Percentiles rank a stretch among this genome's conserved stretches.
Evolutionary conservation across 176 grass and related monocot species (phyloP).

Genomic region (Aegilops bicornis): DNA sequence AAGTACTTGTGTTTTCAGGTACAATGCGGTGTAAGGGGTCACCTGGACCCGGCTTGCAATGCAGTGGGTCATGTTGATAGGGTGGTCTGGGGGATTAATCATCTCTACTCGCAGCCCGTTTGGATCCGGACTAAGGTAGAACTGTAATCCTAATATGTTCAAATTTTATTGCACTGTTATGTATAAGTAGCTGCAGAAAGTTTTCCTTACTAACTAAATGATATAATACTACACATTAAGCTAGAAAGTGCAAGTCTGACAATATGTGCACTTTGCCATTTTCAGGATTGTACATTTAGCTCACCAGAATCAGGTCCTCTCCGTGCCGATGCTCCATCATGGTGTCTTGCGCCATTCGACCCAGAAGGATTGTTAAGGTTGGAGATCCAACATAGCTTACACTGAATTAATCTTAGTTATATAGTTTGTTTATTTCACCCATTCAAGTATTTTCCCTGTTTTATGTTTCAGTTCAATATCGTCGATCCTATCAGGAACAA

Average conservation of each 20-base stretch:
- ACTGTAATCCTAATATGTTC: neutral
- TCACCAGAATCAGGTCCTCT: constrained; percentile 47
- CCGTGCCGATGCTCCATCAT: constrained; percentile 46
- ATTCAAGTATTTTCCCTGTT: neutral
- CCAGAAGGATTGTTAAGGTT: constrained; percentile 76
- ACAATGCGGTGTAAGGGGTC: constrained; percentile 54
- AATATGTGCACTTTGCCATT: neutral
- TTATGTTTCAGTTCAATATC: constrained; percentile 46
- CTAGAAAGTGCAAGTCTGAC: neutral
- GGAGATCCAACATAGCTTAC: neutral
- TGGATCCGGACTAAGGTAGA: constrained; percentile 65
- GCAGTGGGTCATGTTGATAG: constrained; percentile 68
- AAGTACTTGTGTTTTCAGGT: constrained; percentile 39
- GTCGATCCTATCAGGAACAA: constrained; percentile 48
- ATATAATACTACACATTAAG: neutral
- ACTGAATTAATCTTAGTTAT: neutral
- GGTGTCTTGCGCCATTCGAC: constrained; percentile 69
- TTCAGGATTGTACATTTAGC: constrained; percentile 54
- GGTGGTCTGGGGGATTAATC: constrained; percentile 62
- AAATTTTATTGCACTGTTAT: neutral
- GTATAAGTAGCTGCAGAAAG: neutral
- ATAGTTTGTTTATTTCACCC: neutral
- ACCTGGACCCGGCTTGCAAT: constrained; percentile 63
- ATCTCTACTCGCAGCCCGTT: constrained; percentile 67
- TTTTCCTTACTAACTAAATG: neutral